Percentiles rank a stretch among this genome's conserved stretches.
Conservation (phyloP, 75 land plant genomes). For the Pinus tabuliformis region DNA sequence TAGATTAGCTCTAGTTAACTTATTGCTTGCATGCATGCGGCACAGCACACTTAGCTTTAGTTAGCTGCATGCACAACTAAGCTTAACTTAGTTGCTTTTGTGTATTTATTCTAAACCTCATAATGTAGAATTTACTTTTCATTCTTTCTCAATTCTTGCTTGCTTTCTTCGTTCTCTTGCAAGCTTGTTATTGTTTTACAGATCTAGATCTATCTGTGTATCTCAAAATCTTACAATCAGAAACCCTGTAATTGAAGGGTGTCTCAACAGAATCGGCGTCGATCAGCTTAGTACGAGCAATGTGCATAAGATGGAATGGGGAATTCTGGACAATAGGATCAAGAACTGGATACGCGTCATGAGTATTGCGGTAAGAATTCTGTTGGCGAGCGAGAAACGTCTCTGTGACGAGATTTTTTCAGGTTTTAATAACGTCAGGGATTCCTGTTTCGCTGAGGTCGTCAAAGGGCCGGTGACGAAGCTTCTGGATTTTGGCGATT, state of each 20-base stretch:
- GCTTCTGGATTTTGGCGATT: conserved; percentile 47
- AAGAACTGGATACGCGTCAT: conserved; percentile 57
- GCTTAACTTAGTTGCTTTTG: no score
- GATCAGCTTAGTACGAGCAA: conserved; percentile 34
- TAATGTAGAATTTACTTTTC: no score
- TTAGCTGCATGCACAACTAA: no score
- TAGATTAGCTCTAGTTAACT: no score
- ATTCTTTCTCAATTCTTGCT: no score
- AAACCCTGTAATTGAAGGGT: conserved; percentile 58
- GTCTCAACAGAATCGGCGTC: conserved; percentile 62
- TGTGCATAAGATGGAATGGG: conserved; percentile 67
- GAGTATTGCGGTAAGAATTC: conserved; percentile 43
- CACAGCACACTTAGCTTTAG: no score
- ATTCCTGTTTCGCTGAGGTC: conserved; percentile 58
- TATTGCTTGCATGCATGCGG: no score
- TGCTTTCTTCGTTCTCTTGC: no score
- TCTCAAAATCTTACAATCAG: no score
- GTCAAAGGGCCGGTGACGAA: conserved; percentile 37
- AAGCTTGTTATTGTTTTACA: no score
- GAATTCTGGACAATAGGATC: conserved; percentile 46
- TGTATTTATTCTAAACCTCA: no score
- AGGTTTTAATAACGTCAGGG: conserved; percentile 21
- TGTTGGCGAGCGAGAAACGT: conserved; percentile 62
- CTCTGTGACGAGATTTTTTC: conserved; percentile 68
- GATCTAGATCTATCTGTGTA: no score